Evolutionary conservation across 2,329 filamentous ascomycete species (phyloP).

Genomic region (Neonectria ditissima): DNA sequence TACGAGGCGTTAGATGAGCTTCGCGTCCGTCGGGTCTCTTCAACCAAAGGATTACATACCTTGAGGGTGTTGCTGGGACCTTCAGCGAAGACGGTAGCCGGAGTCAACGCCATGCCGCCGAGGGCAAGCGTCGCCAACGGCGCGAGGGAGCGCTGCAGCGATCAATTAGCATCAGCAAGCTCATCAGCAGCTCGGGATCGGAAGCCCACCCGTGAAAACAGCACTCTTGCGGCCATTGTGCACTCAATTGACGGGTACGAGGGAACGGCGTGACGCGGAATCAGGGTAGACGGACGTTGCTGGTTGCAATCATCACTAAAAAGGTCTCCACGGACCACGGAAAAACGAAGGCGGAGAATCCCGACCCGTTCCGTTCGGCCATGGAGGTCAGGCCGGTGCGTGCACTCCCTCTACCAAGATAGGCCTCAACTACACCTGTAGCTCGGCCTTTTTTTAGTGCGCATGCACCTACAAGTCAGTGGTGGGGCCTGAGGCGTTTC

Average conservation of each 20-base stretch:
- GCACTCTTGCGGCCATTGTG: conserved; percentile 71
- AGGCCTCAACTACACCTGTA: too few relatives aligned
- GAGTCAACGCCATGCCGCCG: conserved; percentile 61
- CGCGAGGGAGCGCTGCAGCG: conserved; percentile 61
- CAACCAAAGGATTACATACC: conserved; percentile 39
- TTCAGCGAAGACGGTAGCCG: conserved; percentile 64
- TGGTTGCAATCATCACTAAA: conserved; percentile 34
- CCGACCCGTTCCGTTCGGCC: conserved; percentile 40
- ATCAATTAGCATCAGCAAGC: conserved; percentile 46
- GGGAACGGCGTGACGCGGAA: conserved; percentile 43
- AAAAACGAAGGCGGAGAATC: conserved; percentile 47
- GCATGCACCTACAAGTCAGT: not conserved
- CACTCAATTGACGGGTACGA: conserved; percentile 59
- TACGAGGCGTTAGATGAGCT: conserved; percentile 32
- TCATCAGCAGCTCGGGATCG: conserved; percentile 20
- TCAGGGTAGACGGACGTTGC: conserved; percentile 40
- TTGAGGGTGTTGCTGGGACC: conserved; percentile 52
- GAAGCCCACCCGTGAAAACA: conserved; percentile 65
- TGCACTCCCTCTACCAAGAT: too few relatives aligned
- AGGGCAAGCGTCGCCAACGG: conserved; percentile 66
- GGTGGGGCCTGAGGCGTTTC: conserved; percentile 1
- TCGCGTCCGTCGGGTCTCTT: not conserved
- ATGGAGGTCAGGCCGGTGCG: not conserved
- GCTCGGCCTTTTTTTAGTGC: too few relatives aligned
- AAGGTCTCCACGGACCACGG: conserved; percentile 39